These are phyloP conservation scores for Claviceps arundinis DNA, from an alignment of 2,329 filamentous ascomycete genomes.

Conservation along the genomic window DNA sequence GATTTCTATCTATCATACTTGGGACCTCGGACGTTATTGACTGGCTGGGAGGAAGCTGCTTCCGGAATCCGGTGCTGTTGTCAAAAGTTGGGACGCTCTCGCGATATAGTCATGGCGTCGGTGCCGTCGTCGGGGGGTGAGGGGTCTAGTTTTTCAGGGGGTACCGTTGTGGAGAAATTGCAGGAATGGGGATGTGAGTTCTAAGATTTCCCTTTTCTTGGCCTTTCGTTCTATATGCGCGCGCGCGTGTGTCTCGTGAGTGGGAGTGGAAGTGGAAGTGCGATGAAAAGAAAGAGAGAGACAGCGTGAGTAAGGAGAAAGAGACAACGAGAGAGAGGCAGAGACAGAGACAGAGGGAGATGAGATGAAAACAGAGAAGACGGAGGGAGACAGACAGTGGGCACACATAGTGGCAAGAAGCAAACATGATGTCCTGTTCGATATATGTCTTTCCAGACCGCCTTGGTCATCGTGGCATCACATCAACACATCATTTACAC, in stretches of 20 bases:
- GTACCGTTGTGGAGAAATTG: slow-evolving; percentile 21
- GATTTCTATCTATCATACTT: too few species aligned
- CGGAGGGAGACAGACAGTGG: too few species aligned
- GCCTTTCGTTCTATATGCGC: not conserved
- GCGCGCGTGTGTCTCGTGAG: too few species aligned
- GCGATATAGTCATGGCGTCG: not conserved
- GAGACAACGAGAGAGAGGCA: not conserved
- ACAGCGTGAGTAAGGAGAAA: too few species aligned
- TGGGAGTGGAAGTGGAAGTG: too few species aligned
- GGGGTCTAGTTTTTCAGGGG: slow-evolving; percentile 13
- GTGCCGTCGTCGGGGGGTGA: slow-evolving; percentile 4
- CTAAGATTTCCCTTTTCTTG: not conserved
- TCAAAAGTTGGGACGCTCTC: too few species aligned
- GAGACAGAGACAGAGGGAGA: not conserved
- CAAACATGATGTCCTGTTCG: too few species aligned
- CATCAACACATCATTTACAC: not conserved
- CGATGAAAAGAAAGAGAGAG: too few species aligned
- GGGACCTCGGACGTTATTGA: not conserved
- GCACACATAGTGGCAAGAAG: too few species aligned
- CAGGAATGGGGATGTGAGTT: slow-evolving; percentile 38
- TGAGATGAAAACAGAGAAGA: not conserved
- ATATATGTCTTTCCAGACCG: not conserved
- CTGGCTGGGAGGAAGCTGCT: not conserved
- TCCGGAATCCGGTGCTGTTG: not conserved
- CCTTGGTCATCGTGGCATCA: not conserved